phyloP scores from a whole-genome alignment of 371 early-diverging fungal genomes.

The Mortierella sp. region DNA sequence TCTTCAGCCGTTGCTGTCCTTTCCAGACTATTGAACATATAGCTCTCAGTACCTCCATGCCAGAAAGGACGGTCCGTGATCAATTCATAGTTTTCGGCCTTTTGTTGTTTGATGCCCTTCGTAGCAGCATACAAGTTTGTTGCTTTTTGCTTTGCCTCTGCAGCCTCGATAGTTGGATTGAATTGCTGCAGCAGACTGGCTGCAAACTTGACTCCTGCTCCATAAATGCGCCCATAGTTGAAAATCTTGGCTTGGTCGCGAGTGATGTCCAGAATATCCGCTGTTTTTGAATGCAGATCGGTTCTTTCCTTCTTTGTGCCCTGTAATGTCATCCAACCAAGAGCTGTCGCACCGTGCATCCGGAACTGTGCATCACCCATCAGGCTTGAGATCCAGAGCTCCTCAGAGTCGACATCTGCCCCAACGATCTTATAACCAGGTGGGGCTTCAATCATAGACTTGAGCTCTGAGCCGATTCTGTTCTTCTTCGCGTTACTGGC shows the following conservation, averaged over 20 bases:
- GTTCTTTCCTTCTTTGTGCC: slow-evolving; percentile 92
- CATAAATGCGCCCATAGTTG: slow-evolving; percentile 97
- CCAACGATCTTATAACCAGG: slow-evolving; percentile 89
- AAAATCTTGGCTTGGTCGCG: slow-evolving; percentile 96
- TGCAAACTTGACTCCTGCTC: slow-evolving; percentile 92
- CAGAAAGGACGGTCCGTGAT: slow-evolving; percentile 70
- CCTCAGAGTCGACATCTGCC: slow-evolving; percentile 98
- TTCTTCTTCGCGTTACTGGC: slow-evolving; percentile 94
- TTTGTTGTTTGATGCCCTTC: slow-evolving; percentile 80
- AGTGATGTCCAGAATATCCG: slow-evolving; percentile 87
- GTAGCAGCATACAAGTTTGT: slow-evolving; percentile 82
- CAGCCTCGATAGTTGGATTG: slow-evolving; percentile 77
- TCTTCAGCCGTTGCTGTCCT: slow-evolving; percentile 78
- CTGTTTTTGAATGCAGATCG: slow-evolving; percentile 96
- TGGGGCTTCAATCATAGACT: slow-evolving; percentile 89
- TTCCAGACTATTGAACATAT: slow-evolving; percentile 96
- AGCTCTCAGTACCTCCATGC: slow-evolving; percentile 95
- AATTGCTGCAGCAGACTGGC: slow-evolving; percentile 84
- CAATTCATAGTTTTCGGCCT: slow-evolving; percentile 31
- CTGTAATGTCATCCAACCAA: slow-evolving; percentile 98
- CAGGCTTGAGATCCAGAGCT: slow-evolving; percentile 96
- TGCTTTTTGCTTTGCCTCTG: slow-evolving; percentile 77
- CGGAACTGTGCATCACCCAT: slow-evolving; percentile 96
- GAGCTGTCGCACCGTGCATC: slow-evolving; percentile 92
- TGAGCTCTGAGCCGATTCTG: slow-evolving; percentile 95